Conservation (phyloP, 2,329 filamentous ascomycete genomes). For the Xylariales sp. region DNA sequence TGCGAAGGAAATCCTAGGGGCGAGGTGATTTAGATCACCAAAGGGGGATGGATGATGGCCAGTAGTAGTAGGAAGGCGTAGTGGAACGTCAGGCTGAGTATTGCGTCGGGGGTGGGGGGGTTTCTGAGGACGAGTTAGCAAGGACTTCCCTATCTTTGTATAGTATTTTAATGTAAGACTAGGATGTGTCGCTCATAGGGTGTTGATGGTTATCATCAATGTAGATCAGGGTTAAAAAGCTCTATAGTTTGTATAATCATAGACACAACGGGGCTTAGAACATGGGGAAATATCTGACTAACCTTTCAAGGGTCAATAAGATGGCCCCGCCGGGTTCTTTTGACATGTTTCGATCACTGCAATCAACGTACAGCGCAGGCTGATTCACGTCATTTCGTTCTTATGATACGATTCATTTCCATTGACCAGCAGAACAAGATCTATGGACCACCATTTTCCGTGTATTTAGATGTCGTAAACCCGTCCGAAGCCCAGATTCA, state of each 20-base stretch:
- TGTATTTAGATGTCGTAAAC: conserved; percentile 33
- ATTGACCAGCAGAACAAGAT: conserved; percentile 40
- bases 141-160: not conserved
- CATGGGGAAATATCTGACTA: conserved; percentile 28
- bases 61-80: not conserved
- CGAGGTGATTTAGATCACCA: no score
- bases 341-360: no score
- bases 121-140: not conserved
- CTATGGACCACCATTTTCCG: conserved; percentile 35
- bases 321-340: no score
- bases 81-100: not conserved
- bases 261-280: conserved; percentile 25
- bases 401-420: conserved; percentile 16
- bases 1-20: conserved; percentile 55
- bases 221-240: conserved; percentile 64
- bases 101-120: not conserved
- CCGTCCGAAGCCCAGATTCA: conserved; percentile 37
- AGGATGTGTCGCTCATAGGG: conserved; percentile 46
- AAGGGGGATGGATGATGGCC: no score
- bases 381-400: not conserved
- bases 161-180: conserved; percentile 9
- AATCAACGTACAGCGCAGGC: not conserved
- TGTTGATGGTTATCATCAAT: conserved; percentile 56
- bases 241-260: conserved; percentile 54
- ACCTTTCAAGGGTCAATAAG: conserved; percentile 34